Evolutionary conservation across 352 stramenopile species (phyloP).

Genomic region (Pythium biforme): DNA sequence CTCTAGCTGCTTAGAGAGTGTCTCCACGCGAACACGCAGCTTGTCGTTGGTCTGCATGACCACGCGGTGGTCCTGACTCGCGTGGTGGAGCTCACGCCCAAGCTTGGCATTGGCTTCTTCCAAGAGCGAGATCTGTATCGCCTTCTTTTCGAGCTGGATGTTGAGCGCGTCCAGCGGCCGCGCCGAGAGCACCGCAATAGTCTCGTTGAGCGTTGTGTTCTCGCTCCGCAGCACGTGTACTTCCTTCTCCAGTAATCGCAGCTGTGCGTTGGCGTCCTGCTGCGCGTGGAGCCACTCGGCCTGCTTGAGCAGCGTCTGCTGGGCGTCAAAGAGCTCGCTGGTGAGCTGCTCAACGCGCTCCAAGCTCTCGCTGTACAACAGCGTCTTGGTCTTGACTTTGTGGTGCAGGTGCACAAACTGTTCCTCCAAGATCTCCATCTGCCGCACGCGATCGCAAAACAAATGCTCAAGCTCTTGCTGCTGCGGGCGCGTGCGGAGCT

Average conservation of each 20-base stretch:
- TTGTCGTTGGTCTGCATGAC: slow-evolving; percentile 25
- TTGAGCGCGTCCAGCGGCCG: slow-evolving; percentile 54
- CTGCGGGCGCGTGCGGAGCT: slow-evolving; percentile 10
- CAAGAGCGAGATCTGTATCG: slow-evolving; percentile 44
- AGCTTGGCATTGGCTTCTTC: slow-evolving; percentile 36
- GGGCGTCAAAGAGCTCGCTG: slow-evolving; percentile 38
- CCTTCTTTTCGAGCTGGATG: slow-evolving; percentile 39
- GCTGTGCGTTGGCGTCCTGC: slow-evolving; percentile 30
- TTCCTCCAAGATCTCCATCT: slow-evolving; percentile 54
- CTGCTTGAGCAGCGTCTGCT: slow-evolving; percentile 44
- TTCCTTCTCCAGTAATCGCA: slow-evolving; percentile 44
- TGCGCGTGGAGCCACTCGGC: slow-evolving; percentile 36
- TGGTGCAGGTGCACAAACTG: slow-evolving; percentile 47
- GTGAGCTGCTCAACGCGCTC: slow-evolving; percentile 40
- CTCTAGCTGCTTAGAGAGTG: slow-evolving; percentile 20
- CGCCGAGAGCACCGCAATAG: slow-evolving; percentile 43
- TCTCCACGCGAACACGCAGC: slow-evolving; percentile 23
- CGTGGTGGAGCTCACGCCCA: slow-evolving; percentile 19
- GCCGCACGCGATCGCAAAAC: slow-evolving; percentile 36
- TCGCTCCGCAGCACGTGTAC: slow-evolving; percentile 54
- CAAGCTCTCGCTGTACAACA: slow-evolving; percentile 41
- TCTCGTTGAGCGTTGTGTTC: slow-evolving; percentile 49
- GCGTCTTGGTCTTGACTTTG: slow-evolving; percentile 35
- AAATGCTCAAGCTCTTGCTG: slow-evolving; percentile 33
- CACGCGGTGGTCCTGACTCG: slow-evolving; percentile 28